Base-by-base conservation (phyloP, 176 grass and related monocot species). In the Carex scoparia region DNA sequence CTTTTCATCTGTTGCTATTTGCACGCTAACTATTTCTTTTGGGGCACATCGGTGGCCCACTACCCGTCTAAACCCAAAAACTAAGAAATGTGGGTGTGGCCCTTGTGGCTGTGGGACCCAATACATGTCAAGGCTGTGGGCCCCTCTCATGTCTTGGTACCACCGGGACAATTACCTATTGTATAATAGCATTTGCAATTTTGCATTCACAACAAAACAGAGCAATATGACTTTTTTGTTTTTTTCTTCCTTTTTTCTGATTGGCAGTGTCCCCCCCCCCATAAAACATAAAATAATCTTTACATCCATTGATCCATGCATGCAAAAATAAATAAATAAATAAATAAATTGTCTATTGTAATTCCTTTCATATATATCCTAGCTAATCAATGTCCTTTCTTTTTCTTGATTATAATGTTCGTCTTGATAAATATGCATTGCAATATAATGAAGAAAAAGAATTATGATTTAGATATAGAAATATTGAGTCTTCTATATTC, bases 101-200 rank as follows among this genome's bases (percentile, higher is more conserved):
- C 69, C 40, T 32, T 56, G 13, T 77, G 49, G 19, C 7, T 10
- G 76, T 23, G 56, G 80, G 80, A 46, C 80, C 80, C 80, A 65
- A 10, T 15, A 32, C 8, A 86, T 48, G 84, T 59, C 53, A 57
- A 38, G 12, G 61, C 61, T 67, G 55, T 81, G 73, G 87, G 42
- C 13, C 82, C 73, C 73, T 2, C 3, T 59, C 15, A 9, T 84
- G 82, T 80, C 82, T 81, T 30, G 73, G 61, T 80, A 68, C 61
- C 72, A 84, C 65, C 85, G 55, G 49, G 82, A 84, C 82, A 84
- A 57, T 40, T 35, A 48, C 71, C 62, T 9, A 48, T 83, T 83
- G 10, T 46, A 83, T 83, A 83, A 83, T 83, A 46, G 63, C 18
- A 65, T 77, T 77, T 77, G 23, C 31, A 77, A 31, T 77, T 77